Evolutionary conservation across 768 basidiomycete genomes (phyloP), one percentile per base, ranked within the genome.

Genomic region (Floccularia luteovirens): DNA sequence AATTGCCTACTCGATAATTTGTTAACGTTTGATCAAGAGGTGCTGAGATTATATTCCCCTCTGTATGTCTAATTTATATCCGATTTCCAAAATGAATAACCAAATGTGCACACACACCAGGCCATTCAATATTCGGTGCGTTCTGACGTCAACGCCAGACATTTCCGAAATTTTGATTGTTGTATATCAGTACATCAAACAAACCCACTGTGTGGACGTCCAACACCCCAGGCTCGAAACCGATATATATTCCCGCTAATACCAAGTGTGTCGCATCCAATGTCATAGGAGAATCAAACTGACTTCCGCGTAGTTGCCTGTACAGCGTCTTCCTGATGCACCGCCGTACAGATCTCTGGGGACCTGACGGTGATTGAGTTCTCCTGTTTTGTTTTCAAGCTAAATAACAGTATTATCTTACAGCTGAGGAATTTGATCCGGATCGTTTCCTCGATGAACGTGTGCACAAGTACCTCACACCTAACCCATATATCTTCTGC

Each of bases 361-460:
- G 75, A 0, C 68, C 72, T 0, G 73, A 75, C 48, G 75, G 74
- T 71, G 43, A 6, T 58, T 42, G 3, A 12, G 3, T 24, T 31
- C 24, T 33, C 35, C 25, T 16, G 20, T 13, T 13, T 22, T 11
- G 8, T 24, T 13, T 12, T 12, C 42, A n/a, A n/a, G 20, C 16
- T 10, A 36, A 12, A 3, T 30, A 6, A 31, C 19, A 7, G 39
- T n/a, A n/a, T 13, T 23, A 27, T 10, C 14, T 13, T 35, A 11
- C 36, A 72, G 72, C 72, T 5, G 48, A 62, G 1, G 44, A 55
- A 27, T 78, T 77, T 43, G 75, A 77, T 45, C 77, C 77, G 3
- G 69, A 74, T 45, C 64, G 76, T 1, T 77, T 75, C 63, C 55
- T 78, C 23, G 75, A 79, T 43, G 66, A 70, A 31, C 62, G 75